phyloP scores from a whole-genome alignment of 2,329 filamentous ascomycete genomes.

The Plectosphaerella plurivora region DNA sequence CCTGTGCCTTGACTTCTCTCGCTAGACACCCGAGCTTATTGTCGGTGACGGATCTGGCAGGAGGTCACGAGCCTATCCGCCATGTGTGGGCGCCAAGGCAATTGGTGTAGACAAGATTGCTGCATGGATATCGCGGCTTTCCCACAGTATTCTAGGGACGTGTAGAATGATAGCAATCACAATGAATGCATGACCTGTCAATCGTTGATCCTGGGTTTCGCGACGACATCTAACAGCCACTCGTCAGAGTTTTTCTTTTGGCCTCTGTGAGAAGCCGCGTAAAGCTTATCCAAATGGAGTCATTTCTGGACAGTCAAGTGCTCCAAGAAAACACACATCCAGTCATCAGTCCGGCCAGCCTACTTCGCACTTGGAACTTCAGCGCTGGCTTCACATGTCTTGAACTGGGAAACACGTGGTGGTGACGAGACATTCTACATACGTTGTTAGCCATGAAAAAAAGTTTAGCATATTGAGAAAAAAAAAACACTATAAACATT shows the following conservation, averaged over 20 bases:
- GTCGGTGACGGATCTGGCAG: not conserved
- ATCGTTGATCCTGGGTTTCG: no score
- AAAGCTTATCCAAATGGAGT: no score
- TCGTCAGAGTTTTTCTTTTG: no score
- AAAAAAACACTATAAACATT: not conserved
- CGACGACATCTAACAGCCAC: no score
- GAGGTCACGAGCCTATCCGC: not conserved
- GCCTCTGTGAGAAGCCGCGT: no score
- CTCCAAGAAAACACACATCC: no score
- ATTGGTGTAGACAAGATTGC: not conserved
- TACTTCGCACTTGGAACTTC: no score
- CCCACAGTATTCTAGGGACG: no score
- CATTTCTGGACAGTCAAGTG: no score
- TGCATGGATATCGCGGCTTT: no score
- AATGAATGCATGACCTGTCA: no score
- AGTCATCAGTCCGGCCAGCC: not conserved
- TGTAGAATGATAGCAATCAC: no score
- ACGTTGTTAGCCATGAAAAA: not conserved
- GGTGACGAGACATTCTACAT: not conserved
- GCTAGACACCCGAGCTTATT: not conserved
- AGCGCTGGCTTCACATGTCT: not conserved
- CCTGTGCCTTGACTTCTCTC: slow-evolving; percentile 53
- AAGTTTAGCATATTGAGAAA: not conserved
- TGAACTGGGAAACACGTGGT: not conserved
- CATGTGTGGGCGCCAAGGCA: not conserved